Evolutionary conservation across 768 basidiomycete species (phyloP), one percentile per base, ranked within the genome.

Genomic region (Leucocoprinus sp.): DNA sequence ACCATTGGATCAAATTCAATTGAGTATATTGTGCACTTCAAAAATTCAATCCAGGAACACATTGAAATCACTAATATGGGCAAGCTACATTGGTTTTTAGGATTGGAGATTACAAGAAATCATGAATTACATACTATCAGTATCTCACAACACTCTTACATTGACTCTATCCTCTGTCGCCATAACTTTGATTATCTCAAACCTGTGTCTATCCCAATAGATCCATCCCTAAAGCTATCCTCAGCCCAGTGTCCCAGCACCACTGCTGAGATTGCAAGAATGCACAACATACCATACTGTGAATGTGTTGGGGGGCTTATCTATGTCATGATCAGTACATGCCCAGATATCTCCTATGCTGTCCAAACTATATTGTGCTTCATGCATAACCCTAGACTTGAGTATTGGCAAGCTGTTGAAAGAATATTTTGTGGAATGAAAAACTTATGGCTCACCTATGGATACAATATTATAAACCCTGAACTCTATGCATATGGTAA

Each of bases 331-430:
- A 8, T 49, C 12, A 29, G 29, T 7, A 49, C 34, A 5, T 14
- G 34, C 2, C 70, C 68, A 1, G 66, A 74, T 49, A 70, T 73
- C 38, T 51, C 64, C 0, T 68, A 58, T 45, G 57, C 68, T 0
- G 62, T 69, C 4, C 49, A 55, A 2, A 49, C 48, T 1, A 52
- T 73, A 0, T 52, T 57, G 6, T 64, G 61, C 17, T 71, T 64
- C 54, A 50, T 55, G 6, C 29, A 48, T 1, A 63, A 66, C 45
- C 68, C 67, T 0, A 53, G 52, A 12, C 23, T 24, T 1, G 43
- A 43, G 1, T 71, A 75, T 49, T 71, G 67, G 62, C 50, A 54
- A 0, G 66, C 65, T 3, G 57, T 65, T 5, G 67, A 67, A 43
- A 60, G 59, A n/a, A 31, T 42, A 23, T 27, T 33, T 24, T 12